These are phyloP conservation scores for Encephalitozoon romaleae DNA, from an alignment of 371 early-diverging fungal genomes.

Conservation along the genomic window DNA sequence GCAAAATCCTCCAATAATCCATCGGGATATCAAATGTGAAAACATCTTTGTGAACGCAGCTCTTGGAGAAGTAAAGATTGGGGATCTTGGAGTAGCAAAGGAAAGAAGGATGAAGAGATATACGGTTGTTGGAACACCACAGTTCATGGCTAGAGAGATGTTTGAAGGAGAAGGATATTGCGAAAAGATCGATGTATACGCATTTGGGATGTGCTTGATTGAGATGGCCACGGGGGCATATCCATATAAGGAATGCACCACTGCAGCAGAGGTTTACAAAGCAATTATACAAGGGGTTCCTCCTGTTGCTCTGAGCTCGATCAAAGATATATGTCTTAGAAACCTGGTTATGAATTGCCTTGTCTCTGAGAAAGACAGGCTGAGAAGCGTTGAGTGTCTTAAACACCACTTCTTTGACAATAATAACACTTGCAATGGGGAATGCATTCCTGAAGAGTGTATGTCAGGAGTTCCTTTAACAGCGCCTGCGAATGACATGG, in stretches of 20 bases:
- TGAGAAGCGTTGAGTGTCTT: conserved; percentile 68
- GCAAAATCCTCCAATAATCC: conserved; percentile 72
- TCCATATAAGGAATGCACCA: conserved; percentile 75
- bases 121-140: conserved; percentile 76
- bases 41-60: conserved; percentile 82
- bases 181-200: conserved; percentile 78
- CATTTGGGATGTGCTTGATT: conserved; percentile 78
- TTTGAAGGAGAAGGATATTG: conserved; percentile 71
- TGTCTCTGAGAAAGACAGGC: conserved; percentile 66
- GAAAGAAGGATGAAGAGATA: conserved; percentile 70
- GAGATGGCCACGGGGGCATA: conserved; percentile 78
- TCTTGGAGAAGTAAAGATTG: conserved; percentile 78
- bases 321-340: conserved; percentile 67
- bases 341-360: conserved; percentile 70
- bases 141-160: conserved; percentile 65
- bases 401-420: conserved; percentile 71
- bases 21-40: conserved; percentile 67
- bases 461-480: conserved; percentile 28
- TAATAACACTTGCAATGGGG: conserved; percentile 63
- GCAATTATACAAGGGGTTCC: conserved; percentile 72
- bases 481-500: conserved; percentile 28
- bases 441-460: conserved; percentile 38
- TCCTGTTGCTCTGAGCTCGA: conserved; percentile 68
- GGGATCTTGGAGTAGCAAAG: conserved; percentile 78
- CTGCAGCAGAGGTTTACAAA: conserved; percentile 73